A percentile compares a stretch with the other conserved stretches of the same genome.
These are phyloP conservation scores for Backusella tarrabulga DNA, from an alignment of 192 early-diverging fungal genomes.

Conservation along the genomic window DNA sequence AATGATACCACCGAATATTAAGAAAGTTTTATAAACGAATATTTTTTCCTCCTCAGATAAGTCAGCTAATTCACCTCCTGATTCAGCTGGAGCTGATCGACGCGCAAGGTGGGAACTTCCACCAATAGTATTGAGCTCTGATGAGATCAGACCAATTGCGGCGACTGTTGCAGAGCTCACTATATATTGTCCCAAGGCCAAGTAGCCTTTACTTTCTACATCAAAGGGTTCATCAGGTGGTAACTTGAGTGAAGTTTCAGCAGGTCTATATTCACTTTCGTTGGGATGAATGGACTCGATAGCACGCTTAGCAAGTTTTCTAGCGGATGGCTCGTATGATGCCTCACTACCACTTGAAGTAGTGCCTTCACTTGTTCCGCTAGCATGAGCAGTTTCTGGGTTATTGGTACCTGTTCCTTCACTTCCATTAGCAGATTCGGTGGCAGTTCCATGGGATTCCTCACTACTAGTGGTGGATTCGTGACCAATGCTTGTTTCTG, in stretches of 20 bases:
- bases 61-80: not conserved
- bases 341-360: not conserved
- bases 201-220: not conserved
- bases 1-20: conserved; percentile 33
- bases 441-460: not conserved
- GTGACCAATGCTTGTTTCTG: not conserved
- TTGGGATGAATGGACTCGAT: not conserved
- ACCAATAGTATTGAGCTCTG: not conserved
- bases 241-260: not conserved
- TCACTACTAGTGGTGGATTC: not conserved
- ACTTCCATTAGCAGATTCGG: not conserved
- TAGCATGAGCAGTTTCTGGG: not conserved
- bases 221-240: not conserved
- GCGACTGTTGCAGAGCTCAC: not conserved
- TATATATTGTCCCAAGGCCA: not conserved
- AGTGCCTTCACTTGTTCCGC: not conserved
- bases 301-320: conserved; percentile 1
- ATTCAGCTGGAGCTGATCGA: not conserved
- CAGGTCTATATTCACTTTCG: not conserved
- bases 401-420: not conserved
- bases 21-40: conserved; percentile 38
- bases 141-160: not conserved
- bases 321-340: not conserved
- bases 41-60: conserved; percentile 26
- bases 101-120: not conserved